phyloP scores from a whole-genome alignment of 2,329 filamentous ascomycete genomes.

The Clonostachys byssicola region DNA sequence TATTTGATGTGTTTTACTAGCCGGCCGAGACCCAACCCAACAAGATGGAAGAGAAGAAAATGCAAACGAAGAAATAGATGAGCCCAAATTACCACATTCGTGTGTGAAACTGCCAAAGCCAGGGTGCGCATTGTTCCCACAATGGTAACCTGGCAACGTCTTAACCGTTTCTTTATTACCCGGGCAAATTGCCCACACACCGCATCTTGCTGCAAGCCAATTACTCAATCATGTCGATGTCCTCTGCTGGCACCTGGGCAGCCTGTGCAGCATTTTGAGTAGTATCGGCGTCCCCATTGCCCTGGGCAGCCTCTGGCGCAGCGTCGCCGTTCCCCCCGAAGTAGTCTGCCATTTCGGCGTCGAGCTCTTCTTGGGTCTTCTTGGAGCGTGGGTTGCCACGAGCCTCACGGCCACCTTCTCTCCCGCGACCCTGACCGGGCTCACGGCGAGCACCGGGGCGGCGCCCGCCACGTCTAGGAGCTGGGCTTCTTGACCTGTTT shows the following conservation, averaged over 20 bases:
- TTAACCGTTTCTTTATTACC: too few relatives aligned
- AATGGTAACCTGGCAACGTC: too few relatives aligned
- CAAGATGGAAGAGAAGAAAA: too few relatives aligned
- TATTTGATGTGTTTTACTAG: too few relatives aligned
- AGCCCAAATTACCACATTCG: too few relatives aligned
- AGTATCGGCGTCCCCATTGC: constrained; percentile 10
- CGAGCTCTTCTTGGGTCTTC: constrained; percentile 89
- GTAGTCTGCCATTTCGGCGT: constrained; percentile 97
- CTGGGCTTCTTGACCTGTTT: constrained; percentile 55
- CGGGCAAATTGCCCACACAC: too few relatives aligned
- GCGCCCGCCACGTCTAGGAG: constrained; percentile 47
- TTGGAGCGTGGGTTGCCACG: constrained; percentile 54
- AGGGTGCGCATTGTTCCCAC: too few relatives aligned
- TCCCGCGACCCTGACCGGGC: constrained; percentile 19
- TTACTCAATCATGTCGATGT: constrained; percentile 70
- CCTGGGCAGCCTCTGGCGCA: constrained; percentile 19
- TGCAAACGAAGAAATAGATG: too few relatives aligned
- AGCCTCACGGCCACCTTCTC: constrained; percentile 27
- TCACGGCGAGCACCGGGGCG: constrained; percentile 46
- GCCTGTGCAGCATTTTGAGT: constrained; percentile 18
- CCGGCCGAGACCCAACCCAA: too few relatives aligned
- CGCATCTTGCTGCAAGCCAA: not conserved
- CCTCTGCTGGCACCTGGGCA: constrained; percentile 33
- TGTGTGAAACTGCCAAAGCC: too few relatives aligned
- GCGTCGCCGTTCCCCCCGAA: constrained; percentile 51